Percentiles rank a stretch among this genome's conserved stretches.
Conservation (phyloP, 352 stramenopile genomes). For the Phytopythium boreale region DNA sequence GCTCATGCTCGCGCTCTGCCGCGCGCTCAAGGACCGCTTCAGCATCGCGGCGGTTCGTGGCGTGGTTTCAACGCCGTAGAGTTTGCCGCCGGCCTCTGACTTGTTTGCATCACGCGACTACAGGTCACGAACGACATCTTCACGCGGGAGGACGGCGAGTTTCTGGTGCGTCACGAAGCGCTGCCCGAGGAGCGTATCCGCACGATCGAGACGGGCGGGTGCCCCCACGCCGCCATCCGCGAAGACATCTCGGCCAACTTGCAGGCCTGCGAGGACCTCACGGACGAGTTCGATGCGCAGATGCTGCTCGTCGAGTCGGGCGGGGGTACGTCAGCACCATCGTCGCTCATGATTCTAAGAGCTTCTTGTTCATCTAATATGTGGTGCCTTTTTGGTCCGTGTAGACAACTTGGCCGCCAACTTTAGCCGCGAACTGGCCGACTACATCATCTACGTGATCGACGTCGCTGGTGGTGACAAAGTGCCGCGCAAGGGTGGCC, state of each 20-base stretch:
- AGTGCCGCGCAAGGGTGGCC: constrained; percentile 96
- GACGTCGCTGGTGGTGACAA: constrained; percentile 98
- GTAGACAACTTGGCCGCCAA: constrained; percentile 97
- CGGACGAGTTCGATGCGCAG: constrained; percentile 80
- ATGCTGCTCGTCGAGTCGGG: constrained; percentile 90
- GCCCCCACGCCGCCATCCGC: constrained; percentile 95
- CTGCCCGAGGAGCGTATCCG: constrained; percentile 90
- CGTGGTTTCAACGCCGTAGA: constrained; percentile 12
- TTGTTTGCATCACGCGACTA: constrained; percentile 5
- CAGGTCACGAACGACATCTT: constrained; percentile 99
- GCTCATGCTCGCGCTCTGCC: constrained; percentile 92
- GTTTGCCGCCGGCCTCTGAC: neutral
- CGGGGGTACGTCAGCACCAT: constrained; percentile 40
- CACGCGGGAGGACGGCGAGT: constrained; percentile 98
- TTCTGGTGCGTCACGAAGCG: constrained; percentile 93
- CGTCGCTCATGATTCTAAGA: neutral
- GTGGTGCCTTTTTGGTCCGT: neutral
- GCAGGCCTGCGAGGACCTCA: constrained; percentile 94
- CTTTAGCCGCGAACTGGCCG: constrained; percentile 96
- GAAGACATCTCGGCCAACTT: constrained; percentile 98
- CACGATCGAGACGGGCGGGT: constrained; percentile 97
- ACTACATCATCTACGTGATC: constrained; percentile 99
- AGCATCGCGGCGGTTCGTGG: constrained; percentile 77
- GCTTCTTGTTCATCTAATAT: constrained; percentile 2
- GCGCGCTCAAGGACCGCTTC: constrained; percentile 74